Evolutionary conservation across 331 rosid species (phyloP).

Genomic region (Quercus phellos): DNA sequence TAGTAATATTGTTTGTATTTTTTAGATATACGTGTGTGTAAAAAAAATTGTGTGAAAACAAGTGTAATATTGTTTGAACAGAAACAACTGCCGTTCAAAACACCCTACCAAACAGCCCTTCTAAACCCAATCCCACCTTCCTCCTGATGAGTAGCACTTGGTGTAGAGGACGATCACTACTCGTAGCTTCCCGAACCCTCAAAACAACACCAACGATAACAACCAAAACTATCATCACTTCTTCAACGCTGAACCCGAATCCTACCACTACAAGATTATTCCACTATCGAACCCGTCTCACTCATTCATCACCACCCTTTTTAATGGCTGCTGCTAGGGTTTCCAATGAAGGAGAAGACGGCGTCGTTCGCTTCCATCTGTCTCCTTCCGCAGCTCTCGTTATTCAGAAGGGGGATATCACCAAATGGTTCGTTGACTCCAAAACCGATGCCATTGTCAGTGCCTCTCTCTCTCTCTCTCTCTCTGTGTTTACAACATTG

Average conservation of each 20-base stretch:
- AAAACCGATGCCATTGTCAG: conserved; percentile 76
- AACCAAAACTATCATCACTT: not conserved
- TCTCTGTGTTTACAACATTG: not conserved
- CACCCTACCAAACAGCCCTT: too few species aligned
- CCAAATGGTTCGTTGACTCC: conserved; percentile 71
- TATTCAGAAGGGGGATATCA: conserved; percentile 81
- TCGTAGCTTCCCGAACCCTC: not conserved
- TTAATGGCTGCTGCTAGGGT: conserved; percentile 25
- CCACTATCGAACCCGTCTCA: not conserved
- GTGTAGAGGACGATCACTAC: not conserved
- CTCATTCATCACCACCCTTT: not conserved
- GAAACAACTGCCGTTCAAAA: too few species aligned
- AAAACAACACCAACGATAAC: not conserved
- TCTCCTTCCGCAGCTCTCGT: conserved; percentile 54
- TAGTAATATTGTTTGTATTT: too few species aligned
- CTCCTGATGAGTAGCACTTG: not conserved
- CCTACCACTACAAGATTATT: not conserved
- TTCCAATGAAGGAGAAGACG: conserved; percentile 28
- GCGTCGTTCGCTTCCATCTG: conserved; percentile 51
- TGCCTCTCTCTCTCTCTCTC: conserved; percentile 9
- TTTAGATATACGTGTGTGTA: too few species aligned
- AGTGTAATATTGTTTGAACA: too few species aligned
- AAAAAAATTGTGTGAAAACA: too few species aligned
- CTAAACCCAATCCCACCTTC: too few species aligned
- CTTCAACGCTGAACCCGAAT: not conserved